Percentiles rank a stretch among this genome's conserved stretches.
These are phyloP conservation scores for Candida sakaeoensis DNA, from an alignment of 805 yeast species.

Conservation along the genomic window DNA sequence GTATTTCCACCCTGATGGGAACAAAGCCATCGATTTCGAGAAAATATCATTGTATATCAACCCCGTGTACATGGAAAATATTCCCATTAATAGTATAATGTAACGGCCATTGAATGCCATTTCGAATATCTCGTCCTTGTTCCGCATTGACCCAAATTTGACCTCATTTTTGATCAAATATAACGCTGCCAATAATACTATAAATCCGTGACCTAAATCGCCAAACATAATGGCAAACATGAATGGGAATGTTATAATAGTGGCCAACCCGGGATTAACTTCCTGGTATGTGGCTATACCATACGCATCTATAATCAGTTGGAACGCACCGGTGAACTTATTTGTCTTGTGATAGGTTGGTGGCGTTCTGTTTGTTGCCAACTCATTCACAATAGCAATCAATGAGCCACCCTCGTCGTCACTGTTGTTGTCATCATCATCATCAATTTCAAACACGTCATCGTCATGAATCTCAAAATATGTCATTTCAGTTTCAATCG, in stretches of 20 bases:
- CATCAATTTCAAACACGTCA: conserved; percentile 10
- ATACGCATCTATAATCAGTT: conserved; percentile 70
- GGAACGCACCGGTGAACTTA: conserved; percentile 67
- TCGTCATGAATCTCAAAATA: conserved; percentile 23
- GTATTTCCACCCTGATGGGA: conserved; percentile 71
- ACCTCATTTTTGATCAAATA: conserved; percentile 54
- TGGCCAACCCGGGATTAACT: conserved; percentile 72
- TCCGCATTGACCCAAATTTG: conserved; percentile 46
- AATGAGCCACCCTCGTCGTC: conserved; percentile 19
- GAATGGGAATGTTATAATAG: conserved; percentile 73
- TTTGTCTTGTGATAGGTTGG: conserved; percentile 70
- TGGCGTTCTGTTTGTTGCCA: conserved; percentile 63
- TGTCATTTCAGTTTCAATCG: conserved; percentile 11
- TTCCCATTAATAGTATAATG: conserved; percentile 65
- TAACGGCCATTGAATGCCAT: conserved; percentile 75
- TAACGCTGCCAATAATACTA: conserved; percentile 54
- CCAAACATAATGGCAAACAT: conserved; percentile 86
- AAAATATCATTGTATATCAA: conserved; percentile 69
- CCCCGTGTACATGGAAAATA: conserved; percentile 72
- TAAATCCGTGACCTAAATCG: conserved; percentile 75
- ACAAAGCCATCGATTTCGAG: conserved; percentile 65
- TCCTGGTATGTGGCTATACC: conserved; percentile 75
- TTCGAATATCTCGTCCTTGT: conserved; percentile 70
- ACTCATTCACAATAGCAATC: conserved; percentile 50
- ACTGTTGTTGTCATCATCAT: conserved; percentile 13